These are phyloP conservation scores for Pelargonium fulgidum DNA, from an alignment of 441 rosid genomes.

Conservation along the genomic window DNA sequence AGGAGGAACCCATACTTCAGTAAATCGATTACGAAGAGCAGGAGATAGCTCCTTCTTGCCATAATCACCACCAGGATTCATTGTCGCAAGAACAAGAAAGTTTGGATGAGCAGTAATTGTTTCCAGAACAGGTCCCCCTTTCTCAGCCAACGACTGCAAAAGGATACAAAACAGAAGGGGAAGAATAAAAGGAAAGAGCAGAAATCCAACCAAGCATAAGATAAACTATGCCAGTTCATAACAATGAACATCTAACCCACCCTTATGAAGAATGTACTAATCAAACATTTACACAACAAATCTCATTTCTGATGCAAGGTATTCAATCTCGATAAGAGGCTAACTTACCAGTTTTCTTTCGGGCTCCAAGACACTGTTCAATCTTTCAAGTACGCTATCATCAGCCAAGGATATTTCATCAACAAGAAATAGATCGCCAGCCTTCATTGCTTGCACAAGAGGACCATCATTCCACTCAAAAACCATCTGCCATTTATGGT, in stretches of 20 bases:
- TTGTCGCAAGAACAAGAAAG: conserved; percentile 85
- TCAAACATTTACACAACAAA: neutral
- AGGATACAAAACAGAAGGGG: conserved; percentile 13
- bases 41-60: conserved; percentile 98
- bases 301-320: neutral
- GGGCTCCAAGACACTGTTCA: conserved; percentile 93
- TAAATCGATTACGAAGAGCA: conserved; percentile 92
- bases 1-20: conserved; percentile 97
- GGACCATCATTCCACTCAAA: conserved; percentile 99
- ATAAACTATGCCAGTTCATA: neutral
- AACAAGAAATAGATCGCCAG: conserved; percentile 76
- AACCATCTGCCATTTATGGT: conserved; percentile 72
- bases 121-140: conserved; percentile 82
- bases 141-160: conserved; percentile 87
- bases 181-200: neutral
- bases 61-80: conserved; percentile 99
- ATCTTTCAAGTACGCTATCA: conserved; percentile 92
- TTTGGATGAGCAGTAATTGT: conserved; percentile 60
- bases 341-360: conserved; percentile 73
- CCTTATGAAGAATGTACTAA: neutral
- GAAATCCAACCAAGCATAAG: neutral
- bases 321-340: conserved; percentile 7
- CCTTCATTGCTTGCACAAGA: conserved; percentile 87
- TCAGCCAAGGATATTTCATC: conserved; percentile 99
- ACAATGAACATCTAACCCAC: neutral